Conservation (phyloP, 192 early-diverging fungal species). For the Coemansia biformis region DNA sequence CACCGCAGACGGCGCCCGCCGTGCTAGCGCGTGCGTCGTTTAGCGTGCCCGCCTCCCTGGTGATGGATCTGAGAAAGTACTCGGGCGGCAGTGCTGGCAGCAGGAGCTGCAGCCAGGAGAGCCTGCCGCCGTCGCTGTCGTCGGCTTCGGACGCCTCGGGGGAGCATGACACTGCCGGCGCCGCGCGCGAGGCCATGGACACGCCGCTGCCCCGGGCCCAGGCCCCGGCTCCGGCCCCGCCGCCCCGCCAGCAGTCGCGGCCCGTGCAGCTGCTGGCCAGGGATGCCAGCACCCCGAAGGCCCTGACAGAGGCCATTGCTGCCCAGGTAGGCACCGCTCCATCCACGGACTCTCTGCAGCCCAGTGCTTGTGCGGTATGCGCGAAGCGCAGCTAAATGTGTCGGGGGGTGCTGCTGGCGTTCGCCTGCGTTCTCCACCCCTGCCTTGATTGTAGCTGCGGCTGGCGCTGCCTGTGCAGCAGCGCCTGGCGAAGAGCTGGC, state of each 20-base stretch:
- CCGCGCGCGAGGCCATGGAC: constrained; percentile 27
- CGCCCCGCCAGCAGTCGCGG: constrained; percentile 1
- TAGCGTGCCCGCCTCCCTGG: constrained; percentile 17
- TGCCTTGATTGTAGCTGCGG: no score
- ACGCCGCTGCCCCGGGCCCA: constrained; percentile 8
- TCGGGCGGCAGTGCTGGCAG: constrained; percentile 1
- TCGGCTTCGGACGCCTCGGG: constrained; percentile 4
- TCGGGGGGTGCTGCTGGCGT: no score
- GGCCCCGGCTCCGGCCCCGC: background rate
- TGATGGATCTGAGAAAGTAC: constrained; percentile 23
- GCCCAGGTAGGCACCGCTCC: no score
- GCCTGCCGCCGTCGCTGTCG: constrained; percentile 8
- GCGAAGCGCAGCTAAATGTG: no score
- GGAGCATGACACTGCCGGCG: constrained; percentile 11
- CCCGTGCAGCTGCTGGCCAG: constrained; percentile 33
- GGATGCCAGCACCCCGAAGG: constrained; percentile 35
- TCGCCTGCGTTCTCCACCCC: no score
- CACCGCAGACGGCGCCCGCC: no score
- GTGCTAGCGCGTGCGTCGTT: constrained; percentile 1
- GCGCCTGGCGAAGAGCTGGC: constrained; percentile 71
- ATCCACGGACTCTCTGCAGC: no score
- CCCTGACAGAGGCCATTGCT: constrained; percentile 35
- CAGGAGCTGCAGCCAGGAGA: constrained; percentile 6
- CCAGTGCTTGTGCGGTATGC: no score
- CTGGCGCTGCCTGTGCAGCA: constrained; percentile 70